Conservation (phyloP, 495 filamentous ascomycete species). For the Penicillium diatomitis region DNA sequence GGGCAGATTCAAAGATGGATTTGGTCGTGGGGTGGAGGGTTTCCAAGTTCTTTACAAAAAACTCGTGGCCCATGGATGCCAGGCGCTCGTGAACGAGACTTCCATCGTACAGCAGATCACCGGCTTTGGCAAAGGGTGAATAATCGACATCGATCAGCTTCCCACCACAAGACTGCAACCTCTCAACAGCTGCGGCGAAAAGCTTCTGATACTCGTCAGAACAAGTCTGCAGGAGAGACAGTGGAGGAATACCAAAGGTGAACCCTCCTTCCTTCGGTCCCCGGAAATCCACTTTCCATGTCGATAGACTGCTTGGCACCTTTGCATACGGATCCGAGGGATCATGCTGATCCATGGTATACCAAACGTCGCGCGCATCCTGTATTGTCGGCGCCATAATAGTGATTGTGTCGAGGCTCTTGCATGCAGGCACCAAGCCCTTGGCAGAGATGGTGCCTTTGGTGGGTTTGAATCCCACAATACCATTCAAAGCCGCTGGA, state of each 20-base stretch:
- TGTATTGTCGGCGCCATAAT: neutral
- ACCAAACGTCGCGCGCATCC: neutral
- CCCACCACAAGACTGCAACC: no score
- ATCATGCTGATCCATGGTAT: neutral
- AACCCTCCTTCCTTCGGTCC: no score
- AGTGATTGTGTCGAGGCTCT: neutral
- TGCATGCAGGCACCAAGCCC: slow-evolving; percentile 47
- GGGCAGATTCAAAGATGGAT: no score
- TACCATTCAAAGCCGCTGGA: slow-evolving; percentile 53
- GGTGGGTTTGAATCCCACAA: slow-evolving; percentile 62
- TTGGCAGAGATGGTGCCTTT: slow-evolving; percentile 49
- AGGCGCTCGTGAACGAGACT: no score
- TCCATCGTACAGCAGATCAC: no score
- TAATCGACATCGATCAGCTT: no score
- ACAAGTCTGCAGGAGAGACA: neutral
- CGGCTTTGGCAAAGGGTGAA: no score
- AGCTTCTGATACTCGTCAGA: no score
- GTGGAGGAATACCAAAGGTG: neutral
- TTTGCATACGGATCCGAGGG: neutral
- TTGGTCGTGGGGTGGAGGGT: no score
- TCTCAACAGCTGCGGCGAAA: no score
- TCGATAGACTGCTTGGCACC: neutral
- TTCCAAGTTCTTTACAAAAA: no score
- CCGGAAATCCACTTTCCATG: neutral
- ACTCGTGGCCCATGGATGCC: no score